Base-by-base conservation (phyloP, 2,329 filamentous ascomycete species). In the Ophiostoma ulmi region DNA sequence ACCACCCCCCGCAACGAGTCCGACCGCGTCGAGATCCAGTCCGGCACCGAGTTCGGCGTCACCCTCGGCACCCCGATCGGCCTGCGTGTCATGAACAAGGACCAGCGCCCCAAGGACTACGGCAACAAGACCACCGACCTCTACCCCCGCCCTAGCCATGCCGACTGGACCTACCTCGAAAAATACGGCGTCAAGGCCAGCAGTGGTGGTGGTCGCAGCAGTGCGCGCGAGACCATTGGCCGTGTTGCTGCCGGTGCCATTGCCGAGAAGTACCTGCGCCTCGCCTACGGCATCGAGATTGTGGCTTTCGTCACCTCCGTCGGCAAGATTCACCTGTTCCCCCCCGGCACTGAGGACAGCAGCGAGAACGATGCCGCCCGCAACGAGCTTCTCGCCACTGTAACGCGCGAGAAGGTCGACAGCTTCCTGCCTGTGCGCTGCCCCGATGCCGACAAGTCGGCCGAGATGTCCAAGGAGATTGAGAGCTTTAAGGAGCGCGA, bases 171-270 rank as follows among this genome's bases (percentile, higher is more conserved):
- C 72, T 98, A 98, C 82, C 85, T 97, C 73, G 92, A 97, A 80
- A 98, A 98, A 83, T 99, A 99, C 80, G 94, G 94, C 71, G 89
- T 96, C 75, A 96, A 96, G 84, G 93, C 95, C 52, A 92, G 88
- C 79, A 93, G 90, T 73, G 94, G 95, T 72, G 94, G 95, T 75
- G 94, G 95, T 70, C 87, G 95, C 73, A 94, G 91, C 79, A 94
- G 90, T 79, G 95, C 95, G n/a, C 86, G 94, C 74, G 94, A 98
- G 85, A 98, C 94, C 13, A 97, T 98, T 78, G 93, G 91, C 74
- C 88, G 94, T 75, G 94, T 98, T 31, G 94, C 94, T 68, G 94
- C 94, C 26, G 93, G 94, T 72, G 91, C 93, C 63, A 93, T 98
- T 75, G 93, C 93, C 52, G 94, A 99, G 80, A 97, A 98, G 80